Base-by-base conservation (phyloP, 495 filamentous ascomycete genomes). In the Melanomma pulvis-pyrius region DNA sequence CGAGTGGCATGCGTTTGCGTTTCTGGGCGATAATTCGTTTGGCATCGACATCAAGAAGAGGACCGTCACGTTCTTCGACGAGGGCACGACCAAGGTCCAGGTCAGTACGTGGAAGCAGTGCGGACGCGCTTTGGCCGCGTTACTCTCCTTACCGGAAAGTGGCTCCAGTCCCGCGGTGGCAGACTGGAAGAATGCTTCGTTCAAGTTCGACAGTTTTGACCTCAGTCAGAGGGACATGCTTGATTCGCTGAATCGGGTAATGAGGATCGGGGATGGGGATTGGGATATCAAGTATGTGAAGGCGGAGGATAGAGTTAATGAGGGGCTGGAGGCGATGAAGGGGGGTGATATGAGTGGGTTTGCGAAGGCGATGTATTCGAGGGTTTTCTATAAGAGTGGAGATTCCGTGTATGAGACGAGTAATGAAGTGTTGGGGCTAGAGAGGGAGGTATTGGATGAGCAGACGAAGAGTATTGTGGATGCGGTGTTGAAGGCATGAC, bases 381-480 rank as follows among this genome's bases (percentile, higher is more conserved):
- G 80, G 0, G 62, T 80, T 0, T 89, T 89, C 53, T 84, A 70
- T 49, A 76, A 77, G 17, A 79, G 83, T 53, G 81, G 76, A 0
- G 66, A 61, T 21, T 80, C 81, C 0, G 72, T 84, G 50, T 80
- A 74, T 62, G 78, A 80, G 63, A 61, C 59, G 12, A 79, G 63
- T 13, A 89, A 89, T 67, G 76, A 72, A 5, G 41, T 79, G 21
- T 74, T 90, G 26, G 83, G 79, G 0, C 69, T 90, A 61, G 79
- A 82, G 15, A 73, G 77, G 66, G 87, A 90, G 76, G 80, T 86
- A 63, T 57, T 90, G 61, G 86, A 89, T 71, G 84, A 84, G 71
- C 73, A 72, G 7, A 87, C 84, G 0, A 79, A 74, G 73, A 29
- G 28, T 24, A 49, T 24, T 15, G 7, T 59, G 32, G 32, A 36